Evolutionary conservation across 805 yeast species (phyloP), one percentile per base, ranked within the genome.

Genomic region (Saccharomyces mikatae): DNA sequence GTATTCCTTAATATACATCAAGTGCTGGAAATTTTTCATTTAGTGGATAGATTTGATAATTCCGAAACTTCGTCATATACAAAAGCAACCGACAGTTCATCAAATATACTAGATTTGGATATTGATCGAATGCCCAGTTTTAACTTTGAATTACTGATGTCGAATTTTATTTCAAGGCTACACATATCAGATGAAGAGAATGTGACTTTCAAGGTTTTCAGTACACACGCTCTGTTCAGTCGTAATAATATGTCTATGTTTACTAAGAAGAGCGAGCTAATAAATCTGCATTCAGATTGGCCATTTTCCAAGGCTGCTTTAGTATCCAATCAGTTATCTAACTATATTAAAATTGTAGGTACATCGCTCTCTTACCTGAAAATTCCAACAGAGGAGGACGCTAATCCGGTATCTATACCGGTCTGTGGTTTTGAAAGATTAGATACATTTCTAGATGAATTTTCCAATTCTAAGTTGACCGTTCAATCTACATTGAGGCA

Each of bases 361-460:
- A 56, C 61, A 2, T 59, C 58, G 13, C 46, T 63, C n/a, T 50
- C 62, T 6, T 62, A 59, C 49, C 48, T 62, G 31, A 60, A 56
- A 48, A 46, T 55, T 11, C 53, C 61, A 27, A 36, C 49, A 14
- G 47, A 47, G 6, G 47, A 46, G n/a, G 46, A 47, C 2, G 59
- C 51, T 3, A 28, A 54, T 6, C 56, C 62, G 1, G 27, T 56
- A 6, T 49, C 61, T 2, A 52, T 61, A 6, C 71, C 70, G 3
- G 62, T 68, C 10, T 60, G 61, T 46, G 64, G 62, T 1, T 65
- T 67, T 52, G 70, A 63, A 52, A 64, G 70, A 56, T 53, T 60
- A 32, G 72, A 67, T 41, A 58, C 61, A 10, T 64, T 63, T 36
- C 49, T 66, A 2, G 60, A 59, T 50, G 60, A 62, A 31, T 46